Conservation (phyloP, 2,329 filamentous ascomycete genomes). For the Phyllosticta ampelicida region DNA sequence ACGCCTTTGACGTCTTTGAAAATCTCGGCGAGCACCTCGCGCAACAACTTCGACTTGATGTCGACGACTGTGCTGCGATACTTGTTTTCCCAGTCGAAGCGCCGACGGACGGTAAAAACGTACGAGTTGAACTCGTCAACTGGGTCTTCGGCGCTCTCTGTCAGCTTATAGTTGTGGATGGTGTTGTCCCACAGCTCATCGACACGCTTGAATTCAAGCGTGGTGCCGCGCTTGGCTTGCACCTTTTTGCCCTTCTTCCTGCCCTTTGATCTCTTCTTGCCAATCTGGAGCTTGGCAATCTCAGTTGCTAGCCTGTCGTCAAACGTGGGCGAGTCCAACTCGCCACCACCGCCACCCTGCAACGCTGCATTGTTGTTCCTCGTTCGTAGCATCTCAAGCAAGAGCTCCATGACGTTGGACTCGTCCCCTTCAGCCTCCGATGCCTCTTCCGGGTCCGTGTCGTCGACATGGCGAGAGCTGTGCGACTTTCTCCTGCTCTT, state of each 20-base stretch:
- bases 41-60: conserved; percentile 72
- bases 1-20: conserved; percentile 70
- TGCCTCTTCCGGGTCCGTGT: conserved; percentile 7
- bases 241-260: conserved; percentile 15
- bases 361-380: not conserved
- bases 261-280: conserved; percentile 11
- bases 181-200: conserved; percentile 50
- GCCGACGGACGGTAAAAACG: conserved; percentile 69
- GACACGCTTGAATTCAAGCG: conserved; percentile 57
- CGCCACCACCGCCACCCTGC: not conserved
- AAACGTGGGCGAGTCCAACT: not conserved
- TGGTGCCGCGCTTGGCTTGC: conserved; percentile 32
- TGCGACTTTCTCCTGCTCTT: conserved; percentile 8
- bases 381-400: conserved; percentile 2
- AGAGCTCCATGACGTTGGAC: conserved; percentile 5
- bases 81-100: conserved; percentile 76
- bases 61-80: conserved; percentile 66
- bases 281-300: not conserved
- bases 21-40: conserved; percentile 57
- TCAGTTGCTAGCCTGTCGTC: not conserved
- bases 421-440: not conserved
- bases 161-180: conserved; percentile 56
- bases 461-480: not conserved
- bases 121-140: conserved; percentile 65
- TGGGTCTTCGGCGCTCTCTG: conserved; percentile 54